Evolutionary conservation across 176 grass and related monocot genomes (phyloP).

Genomic region (Saccharum spontaneum): DNA sequence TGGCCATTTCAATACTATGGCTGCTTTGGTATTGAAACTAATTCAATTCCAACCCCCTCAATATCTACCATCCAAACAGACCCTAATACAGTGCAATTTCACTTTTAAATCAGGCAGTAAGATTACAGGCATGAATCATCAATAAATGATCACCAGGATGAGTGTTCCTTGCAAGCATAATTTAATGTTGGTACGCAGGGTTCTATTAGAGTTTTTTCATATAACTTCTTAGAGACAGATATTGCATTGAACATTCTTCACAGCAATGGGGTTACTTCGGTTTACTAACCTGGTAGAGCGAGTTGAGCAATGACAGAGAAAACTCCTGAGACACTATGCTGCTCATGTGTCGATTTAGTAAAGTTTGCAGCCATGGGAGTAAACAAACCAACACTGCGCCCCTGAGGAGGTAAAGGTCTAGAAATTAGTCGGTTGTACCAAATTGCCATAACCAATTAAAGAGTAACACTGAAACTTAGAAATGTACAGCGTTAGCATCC

Average conservation of each 20-base stretch:
- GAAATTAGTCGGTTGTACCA: not conserved
- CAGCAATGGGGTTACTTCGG: not conserved
- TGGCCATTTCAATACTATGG: too few species aligned
- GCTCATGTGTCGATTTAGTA: constrained; percentile 73
- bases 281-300: constrained; percentile 75
- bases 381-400: constrained; percentile 65
- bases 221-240: not conserved
- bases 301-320: constrained; percentile 77
- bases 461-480: not conserved
- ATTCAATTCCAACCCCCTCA: too few species aligned
- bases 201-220: not conserved
- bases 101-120: not conserved
- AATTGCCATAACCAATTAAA: not conserved
- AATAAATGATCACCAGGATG: not conserved
- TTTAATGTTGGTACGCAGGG: not conserved
- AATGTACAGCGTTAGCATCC: not conserved
- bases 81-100: not conserved
- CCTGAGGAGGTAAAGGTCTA: constrained; percentile 34
- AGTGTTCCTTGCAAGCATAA: constrained; percentile 4
- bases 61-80: too few species aligned
- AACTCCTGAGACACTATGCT: constrained; percentile 83
- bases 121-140: not conserved
- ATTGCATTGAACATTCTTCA: not conserved
- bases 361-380: constrained; percentile 79
- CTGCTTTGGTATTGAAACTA: too few species aligned